Percentiles rank a stretch among this genome's conserved stretches.
phyloP scores from a whole-genome alignment of 2,329 filamentous ascomycete species.

The Diatrype stigma region DNA sequence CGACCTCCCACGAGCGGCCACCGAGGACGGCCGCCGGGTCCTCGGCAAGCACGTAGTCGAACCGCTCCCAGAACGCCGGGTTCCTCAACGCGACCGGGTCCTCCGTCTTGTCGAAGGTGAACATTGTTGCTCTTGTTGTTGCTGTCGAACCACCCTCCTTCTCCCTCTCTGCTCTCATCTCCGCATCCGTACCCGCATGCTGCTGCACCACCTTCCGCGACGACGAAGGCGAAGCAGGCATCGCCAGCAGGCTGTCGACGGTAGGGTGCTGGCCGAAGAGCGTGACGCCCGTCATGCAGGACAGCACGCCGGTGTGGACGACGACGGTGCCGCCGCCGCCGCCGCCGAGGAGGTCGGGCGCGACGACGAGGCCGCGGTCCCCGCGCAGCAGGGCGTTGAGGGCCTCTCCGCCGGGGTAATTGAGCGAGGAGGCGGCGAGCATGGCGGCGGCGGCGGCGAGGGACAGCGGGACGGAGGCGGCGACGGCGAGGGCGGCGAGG shows the following conservation, averaged over 20 bases:
- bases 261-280: constrained; percentile 54
- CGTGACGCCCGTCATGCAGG: constrained; percentile 68
- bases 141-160: neutral
- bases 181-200: too few species aligned
- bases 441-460: constrained; percentile 61
- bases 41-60: constrained; percentile 60
- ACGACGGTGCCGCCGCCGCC: constrained; percentile 32
- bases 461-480: constrained; percentile 56
- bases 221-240: neutral
- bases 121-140: neutral
- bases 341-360: constrained; percentile 23
- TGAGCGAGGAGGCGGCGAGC: constrained; percentile 77
- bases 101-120: constrained; percentile 61
- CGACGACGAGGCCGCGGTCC: constrained; percentile 26
- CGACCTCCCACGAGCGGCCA: constrained; percentile 46
- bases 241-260: neutral
- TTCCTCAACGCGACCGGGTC: constrained; percentile 37
- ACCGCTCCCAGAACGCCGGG: constrained; percentile 56
- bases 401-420: constrained; percentile 89
- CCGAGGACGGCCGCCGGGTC: constrained; percentile 41
- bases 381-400: constrained; percentile 58
- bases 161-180: neutral
- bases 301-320: constrained; percentile 61
- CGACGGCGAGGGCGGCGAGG: constrained; percentile 50
- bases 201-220: too few species aligned